These are phyloP conservation scores for Herpetospermum pedunculosum DNA, from an alignment of 306 rosid genomes.

Conservation along the genomic window DNA sequence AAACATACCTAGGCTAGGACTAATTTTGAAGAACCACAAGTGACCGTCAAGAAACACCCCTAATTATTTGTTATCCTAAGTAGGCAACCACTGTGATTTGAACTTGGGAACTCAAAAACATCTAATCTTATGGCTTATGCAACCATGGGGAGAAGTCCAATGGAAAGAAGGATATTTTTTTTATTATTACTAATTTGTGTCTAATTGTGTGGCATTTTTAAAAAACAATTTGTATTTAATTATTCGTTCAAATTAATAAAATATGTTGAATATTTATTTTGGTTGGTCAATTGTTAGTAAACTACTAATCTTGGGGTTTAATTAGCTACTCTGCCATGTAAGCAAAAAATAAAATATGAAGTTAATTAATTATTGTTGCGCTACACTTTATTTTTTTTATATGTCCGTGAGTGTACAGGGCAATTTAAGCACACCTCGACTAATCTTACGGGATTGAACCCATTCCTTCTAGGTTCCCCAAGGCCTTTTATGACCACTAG, in stretches of 20 bases:
- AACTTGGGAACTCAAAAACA: neutral
- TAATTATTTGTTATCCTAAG: neutral
- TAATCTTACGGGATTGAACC: too few species aligned
- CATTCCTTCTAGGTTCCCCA: too few species aligned
- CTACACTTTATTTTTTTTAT: too few species aligned
- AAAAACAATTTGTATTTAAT: neutral
- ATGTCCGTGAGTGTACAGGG: too few species aligned
- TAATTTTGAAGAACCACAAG: neutral
- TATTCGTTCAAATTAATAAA: neutral
- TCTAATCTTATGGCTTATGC: neutral
- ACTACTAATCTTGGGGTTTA: neutral
- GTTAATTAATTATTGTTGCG: neutral
- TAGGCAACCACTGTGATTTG: neutral
- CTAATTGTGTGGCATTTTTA: neutral
- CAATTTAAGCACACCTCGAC: too few species aligned
- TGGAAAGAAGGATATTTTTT: neutral
- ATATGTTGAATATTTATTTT: neutral
- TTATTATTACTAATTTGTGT: neutral
- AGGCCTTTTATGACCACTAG: too few species aligned
- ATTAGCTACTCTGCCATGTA: neutral
- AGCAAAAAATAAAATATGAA: neutral
- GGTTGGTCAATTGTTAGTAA: neutral
- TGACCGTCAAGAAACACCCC: neutral
- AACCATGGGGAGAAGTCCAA: neutral
- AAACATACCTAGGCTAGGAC: neutral